Percentiles rank a stretch among this genome's conserved stretches.
These are phyloP conservation scores for Pichia ethanolica DNA, from an alignment of 805 yeast genomes.

Conservation along the genomic window DNA sequence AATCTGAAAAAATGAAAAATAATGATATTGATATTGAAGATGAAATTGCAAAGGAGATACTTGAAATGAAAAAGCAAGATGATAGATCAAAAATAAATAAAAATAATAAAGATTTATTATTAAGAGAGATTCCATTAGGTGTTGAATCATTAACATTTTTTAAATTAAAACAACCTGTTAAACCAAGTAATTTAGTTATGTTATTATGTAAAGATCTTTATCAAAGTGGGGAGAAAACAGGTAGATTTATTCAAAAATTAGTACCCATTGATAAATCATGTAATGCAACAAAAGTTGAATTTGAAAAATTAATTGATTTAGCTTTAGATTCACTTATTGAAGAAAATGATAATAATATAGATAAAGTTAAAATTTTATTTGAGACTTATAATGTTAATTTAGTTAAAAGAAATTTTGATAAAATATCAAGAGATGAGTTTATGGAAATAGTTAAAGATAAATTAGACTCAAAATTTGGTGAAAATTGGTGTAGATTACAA, in stretches of 20 bases:
- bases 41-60: conserved; percentile 63
- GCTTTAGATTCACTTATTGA: conserved; percentile 14
- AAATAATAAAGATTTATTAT: conserved; percentile 35
- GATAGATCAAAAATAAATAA: conserved; percentile 28
- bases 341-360: conserved; percentile 1
- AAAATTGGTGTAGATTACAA: conserved; percentile 45
- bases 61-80: conserved; percentile 38
- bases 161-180: conserved; percentile 70
- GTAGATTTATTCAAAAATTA: conserved; percentile 68
- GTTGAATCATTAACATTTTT: conserved; percentile 84
- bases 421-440: conserved; percentile 63
- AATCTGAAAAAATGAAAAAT: conserved; percentile 11
- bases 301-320: conserved; percentile 39
- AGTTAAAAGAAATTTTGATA: conserved; percentile 68
- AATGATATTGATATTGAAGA: conserved; percentile 57
- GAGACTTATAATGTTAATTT: conserved; percentile 73
- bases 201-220: conserved; percentile 54
- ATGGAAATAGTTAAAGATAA: conserved; percentile 44
- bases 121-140: conserved; percentile 56
- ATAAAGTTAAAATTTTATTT: not conserved
- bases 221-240: conserved; percentile 46
- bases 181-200: conserved; percentile 66
- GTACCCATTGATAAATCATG: conserved; percentile 76
- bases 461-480: conserved; percentile 15
- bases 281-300: conserved; percentile 62